These are phyloP conservation scores for Gentiana straminea DNA, from an alignment of 257 asterid species.

Conservation along the genomic window DNA sequence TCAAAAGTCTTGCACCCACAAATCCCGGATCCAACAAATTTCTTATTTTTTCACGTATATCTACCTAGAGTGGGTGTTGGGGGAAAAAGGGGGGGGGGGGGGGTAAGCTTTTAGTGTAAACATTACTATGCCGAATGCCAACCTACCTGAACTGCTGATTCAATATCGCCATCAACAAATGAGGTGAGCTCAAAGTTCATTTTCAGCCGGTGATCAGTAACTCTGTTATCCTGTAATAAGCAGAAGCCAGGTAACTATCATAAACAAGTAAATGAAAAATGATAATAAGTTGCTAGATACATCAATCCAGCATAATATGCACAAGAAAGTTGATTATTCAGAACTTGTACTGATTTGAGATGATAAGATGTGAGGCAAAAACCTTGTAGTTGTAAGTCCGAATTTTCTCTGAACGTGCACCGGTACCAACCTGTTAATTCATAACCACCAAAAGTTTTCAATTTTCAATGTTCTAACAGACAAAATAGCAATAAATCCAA, in stretches of 20 bases:
- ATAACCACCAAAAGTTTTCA: not conserved
- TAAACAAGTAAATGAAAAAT: too few relatives aligned
- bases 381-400: conserved; percentile 98
- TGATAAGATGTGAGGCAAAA: conserved; percentile 2
- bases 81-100: too few relatives aligned
- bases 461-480: too few relatives aligned
- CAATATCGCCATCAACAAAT: conserved; percentile 86
- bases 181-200: conserved; percentile 84
- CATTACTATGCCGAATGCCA: not conserved
- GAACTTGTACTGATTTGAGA: too few relatives aligned
- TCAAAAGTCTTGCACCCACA: too few relatives aligned
- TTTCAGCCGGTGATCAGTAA: conserved; percentile 89
- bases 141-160: conserved; percentile 85
- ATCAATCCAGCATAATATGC: too few relatives aligned
- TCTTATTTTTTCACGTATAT: too few relatives aligned
- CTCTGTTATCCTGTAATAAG: conserved; percentile 74
- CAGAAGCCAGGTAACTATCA: not conserved
- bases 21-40: too few relatives aligned
- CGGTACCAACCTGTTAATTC: conserved; percentile 81
- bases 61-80: too few relatives aligned
- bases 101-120: not conserved
- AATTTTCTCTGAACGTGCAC: conserved; percentile 95
- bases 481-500: too few relatives aligned
- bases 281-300: not conserved
- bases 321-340: too few relatives aligned